These are phyloP conservation scores for Rutstroemia sydowiana DNA, from an alignment of 2,329 filamentous ascomycete genomes.

Conservation along the genomic window DNA sequence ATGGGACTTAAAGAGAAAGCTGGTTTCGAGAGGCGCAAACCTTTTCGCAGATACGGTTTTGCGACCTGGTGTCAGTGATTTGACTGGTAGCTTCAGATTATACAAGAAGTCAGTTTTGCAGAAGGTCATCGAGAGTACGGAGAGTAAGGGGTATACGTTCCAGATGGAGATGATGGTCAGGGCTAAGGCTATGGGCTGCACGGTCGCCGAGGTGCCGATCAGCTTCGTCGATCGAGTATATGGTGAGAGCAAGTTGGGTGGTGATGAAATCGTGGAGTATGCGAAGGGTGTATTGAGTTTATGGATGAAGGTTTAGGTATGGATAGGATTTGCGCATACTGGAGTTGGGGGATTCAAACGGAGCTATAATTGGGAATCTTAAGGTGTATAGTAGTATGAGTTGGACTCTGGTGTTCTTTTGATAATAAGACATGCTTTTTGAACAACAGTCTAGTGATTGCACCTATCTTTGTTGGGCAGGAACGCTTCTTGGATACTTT, in stretches of 20 bases:
- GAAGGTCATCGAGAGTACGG: constrained; percentile 81
- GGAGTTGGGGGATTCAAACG: constrained; percentile 3
- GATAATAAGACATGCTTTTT: constrained; percentile 3
- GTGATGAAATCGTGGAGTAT: constrained; percentile 94
- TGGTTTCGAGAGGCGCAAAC: constrained; percentile 82
- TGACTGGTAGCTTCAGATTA: constrained; percentile 89
- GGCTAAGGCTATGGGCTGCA: constrained; percentile 91
- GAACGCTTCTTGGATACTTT: too few relatives aligned
- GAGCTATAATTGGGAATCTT: constrained; percentile 3
- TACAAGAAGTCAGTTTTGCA: constrained; percentile 89
- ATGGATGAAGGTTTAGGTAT: constrained; percentile 64
- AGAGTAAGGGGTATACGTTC: constrained; percentile 97
- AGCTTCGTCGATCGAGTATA: constrained; percentile 93
- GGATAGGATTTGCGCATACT: neutral
- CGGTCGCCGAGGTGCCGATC: constrained; percentile 92
- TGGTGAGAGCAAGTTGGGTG: constrained; percentile 89
- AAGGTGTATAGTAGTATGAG: constrained; percentile 3
- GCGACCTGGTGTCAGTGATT: constrained; percentile 85
- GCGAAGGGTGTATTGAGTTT: constrained; percentile 74
- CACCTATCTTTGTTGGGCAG: neutral
- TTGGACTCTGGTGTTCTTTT: constrained; percentile 2
- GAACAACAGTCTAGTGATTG: constrained; percentile 4
- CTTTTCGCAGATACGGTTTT: constrained; percentile 93
- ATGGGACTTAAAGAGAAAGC: constrained; percentile 89
- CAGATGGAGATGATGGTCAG: constrained; percentile 99